Evolutionary conservation across 129 eudicot genomes (phyloP).

Genomic region (carrot (Daucus carota)): DH1_v3.0 NC_030388.2:19360001-19360500

Average conservation of each 20-base stretch:
- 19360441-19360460: conserved; percentile 23
- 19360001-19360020: background rate
- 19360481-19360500: conserved; percentile 72
- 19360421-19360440: conserved; percentile 23
- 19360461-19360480: conserved; percentile 23
- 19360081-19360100: background rate
- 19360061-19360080: background rate
- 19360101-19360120: background rate
- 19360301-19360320: background rate
- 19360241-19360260: background rate
- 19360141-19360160: no score
- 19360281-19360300: background rate
- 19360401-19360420: conserved; percentile 15
- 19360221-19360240: background rate
- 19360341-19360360: conserved; percentile 24
- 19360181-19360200: background rate
- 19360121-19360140: background rate
- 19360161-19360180: background rate
- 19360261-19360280: background rate
- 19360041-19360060: no score
- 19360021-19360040: background rate
- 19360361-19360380: conserved; percentile 25
- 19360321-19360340: background rate
- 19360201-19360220: background rate
- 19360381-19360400: conserved; percentile 10